Evolutionary conservation across 139 green algal genomes (phyloP), one percentile per base, ranked within the genome.

Genomic region (Chlorella sp.): DNA sequence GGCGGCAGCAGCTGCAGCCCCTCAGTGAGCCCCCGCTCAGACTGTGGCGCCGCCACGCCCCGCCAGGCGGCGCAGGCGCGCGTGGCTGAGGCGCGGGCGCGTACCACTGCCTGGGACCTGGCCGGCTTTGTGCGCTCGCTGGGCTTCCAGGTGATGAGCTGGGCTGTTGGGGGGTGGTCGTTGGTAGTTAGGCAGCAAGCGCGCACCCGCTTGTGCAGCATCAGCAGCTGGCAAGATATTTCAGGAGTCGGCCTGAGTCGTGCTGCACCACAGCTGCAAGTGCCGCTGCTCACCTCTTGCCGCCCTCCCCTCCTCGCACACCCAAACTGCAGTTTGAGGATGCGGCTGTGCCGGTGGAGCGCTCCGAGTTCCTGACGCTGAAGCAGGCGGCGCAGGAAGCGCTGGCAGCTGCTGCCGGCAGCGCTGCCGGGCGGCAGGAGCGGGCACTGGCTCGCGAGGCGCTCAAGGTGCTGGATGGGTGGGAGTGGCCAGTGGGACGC

Each of bases 81-180:
- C 12, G 76, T 82, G 60, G 57, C 76, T 13, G 57, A 71, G 76
- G 76, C 56, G 56, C 76, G 76, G 20, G 38, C 76, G 23, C 38
- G 26, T 23, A 39, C 36, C 76, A 82, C 20, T 60, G 28, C 34
- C 36, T 82, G 76, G 76, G 76, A 82, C 76, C 60, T 82, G 57
- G 76, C 76, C 0, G 76, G 76, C 76, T 82, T 82, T 57, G 38
- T 82, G 57, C 76, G 60, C 13, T 17, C 25, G 30, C 76, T 82
- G 76, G 76, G 76, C 36, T 72, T 71, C 28, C 18, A 82, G 76
- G 76, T 82, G 76, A 68, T n/a, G n/a, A n/a, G n/a, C n/a, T n/a
- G 76, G 16, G 21, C 2, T 3, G 25, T 41, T 21, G 64, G 64
- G 17, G n/a, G 16, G 11, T 17, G 13, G 64, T n/a, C n/a, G 30